Conservation (phyloP, 2,329 filamentous ascomycete species). For the Apiospora arundinis region DNA sequence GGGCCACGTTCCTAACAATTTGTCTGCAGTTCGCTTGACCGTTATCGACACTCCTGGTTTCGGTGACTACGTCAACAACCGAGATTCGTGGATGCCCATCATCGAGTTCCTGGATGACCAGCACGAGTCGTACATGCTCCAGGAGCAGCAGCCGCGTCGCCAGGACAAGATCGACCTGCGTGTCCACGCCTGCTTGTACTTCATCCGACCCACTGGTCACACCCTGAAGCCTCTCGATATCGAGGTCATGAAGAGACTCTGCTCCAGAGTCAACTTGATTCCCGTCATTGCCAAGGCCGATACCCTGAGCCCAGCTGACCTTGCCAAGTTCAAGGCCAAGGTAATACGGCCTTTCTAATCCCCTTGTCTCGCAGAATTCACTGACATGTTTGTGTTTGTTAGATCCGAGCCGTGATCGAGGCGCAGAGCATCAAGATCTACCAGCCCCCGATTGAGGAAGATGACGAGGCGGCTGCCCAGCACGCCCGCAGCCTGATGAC, state of each 20-base stretch:
- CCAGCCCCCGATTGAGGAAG: slow-evolving; percentile 95
- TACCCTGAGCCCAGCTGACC: slow-evolving; percentile 89
- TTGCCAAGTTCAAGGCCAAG: slow-evolving; percentile 93
- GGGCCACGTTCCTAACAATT: slow-evolving; percentile 22
- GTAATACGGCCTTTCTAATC: slow-evolving; percentile 57
- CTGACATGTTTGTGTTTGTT: slow-evolving; percentile 24
- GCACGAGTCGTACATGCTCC: slow-evolving; percentile 99
- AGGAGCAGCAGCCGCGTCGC: slow-evolving; percentile 98
- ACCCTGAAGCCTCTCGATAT: slow-evolving; percentile 98
- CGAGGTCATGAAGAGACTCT: slow-evolving; percentile 99
- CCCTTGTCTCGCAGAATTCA: slow-evolving; percentile 25
- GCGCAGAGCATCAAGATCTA: slow-evolving; percentile 99
- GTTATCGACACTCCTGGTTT: slow-evolving; percentile 99
- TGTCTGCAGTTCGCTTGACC: slow-evolving; percentile 82
- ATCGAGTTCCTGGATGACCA: slow-evolving; percentile 99
- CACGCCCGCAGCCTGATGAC: slow-evolving; percentile 94
- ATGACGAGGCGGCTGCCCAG: slow-evolving; percentile 93
- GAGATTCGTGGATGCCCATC: slow-evolving; percentile 99
- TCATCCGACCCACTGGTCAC: slow-evolving; percentile 98
- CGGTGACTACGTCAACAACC: slow-evolving; percentile 99
- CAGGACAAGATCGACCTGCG: slow-evolving; percentile 99
- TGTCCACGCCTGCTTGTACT: slow-evolving; percentile 98
- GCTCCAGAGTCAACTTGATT: slow-evolving; percentile 97
- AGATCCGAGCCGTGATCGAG: slow-evolving; percentile 96
- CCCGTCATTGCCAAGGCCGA: slow-evolving; percentile 99